A percentile compares a stretch with the other conserved stretches of the same genome.
Evolutionary conservation across 768 basidiomycete genomes (phyloP).

Genomic region (Boletus rufocinnamomeus): DNA sequence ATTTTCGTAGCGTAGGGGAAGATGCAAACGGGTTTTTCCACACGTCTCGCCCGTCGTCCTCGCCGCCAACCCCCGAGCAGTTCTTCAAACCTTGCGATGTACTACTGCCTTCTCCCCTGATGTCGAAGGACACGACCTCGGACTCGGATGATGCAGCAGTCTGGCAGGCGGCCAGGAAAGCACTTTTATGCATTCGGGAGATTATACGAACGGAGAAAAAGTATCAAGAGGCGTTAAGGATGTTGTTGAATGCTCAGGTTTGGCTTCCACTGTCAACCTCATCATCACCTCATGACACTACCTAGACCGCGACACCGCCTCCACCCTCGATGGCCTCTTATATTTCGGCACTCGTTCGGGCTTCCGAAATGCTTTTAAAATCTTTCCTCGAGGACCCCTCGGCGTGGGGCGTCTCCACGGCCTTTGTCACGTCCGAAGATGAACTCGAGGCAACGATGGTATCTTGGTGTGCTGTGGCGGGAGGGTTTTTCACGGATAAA

Average conservation of each 20-base stretch:
- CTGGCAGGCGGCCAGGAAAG: conserved; percentile 42
- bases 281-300: conserved; percentile 3
- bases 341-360: conserved; percentile 50
- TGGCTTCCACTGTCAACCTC: conserved; percentile 7
- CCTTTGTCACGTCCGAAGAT: conserved; percentile 56
- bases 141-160: conserved; percentile 28
- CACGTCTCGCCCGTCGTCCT: background rate
- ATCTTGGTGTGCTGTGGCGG: conserved; percentile 44
- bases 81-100: background rate
- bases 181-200: conserved; percentile 49
- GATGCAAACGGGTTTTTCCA: background rate
- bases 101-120: background rate
- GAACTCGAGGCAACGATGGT: conserved; percentile 58
- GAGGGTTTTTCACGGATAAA: conserved; percentile 40
- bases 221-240: conserved; percentile 41
- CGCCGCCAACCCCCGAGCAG: background rate
- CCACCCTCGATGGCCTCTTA: conserved; percentile 55
- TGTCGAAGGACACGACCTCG: conserved; percentile 5
- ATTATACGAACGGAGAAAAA: conserved; percentile 49
- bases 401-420: conserved; percentile 61
- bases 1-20: background rate
- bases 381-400: conserved; percentile 63
- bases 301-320: conserved; percentile 43
- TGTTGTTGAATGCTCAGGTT: conserved; percentile 41
- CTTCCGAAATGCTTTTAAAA: conserved; percentile 51